Percentiles rank a stretch among this genome's conserved stretches.
Evolutionary conservation across 345 rosid species (phyloP).

Genomic region (Erucastrum elatum): DNA sequence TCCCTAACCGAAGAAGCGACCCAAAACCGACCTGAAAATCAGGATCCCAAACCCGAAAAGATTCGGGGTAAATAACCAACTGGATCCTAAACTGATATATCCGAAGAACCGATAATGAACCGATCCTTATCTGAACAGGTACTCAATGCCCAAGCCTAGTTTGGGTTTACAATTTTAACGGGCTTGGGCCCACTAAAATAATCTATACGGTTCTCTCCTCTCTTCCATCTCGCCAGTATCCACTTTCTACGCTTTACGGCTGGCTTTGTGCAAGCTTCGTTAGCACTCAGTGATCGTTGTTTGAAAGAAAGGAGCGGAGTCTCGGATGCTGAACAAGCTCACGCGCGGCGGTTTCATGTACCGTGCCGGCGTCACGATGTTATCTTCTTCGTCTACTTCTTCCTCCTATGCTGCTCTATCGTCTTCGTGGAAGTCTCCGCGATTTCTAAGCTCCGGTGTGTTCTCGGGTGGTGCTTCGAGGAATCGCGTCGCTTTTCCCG

Average conservation of each 20-base stretch:
- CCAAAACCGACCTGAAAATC: no score
- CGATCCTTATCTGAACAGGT: no score
- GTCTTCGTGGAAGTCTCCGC: conserved; percentile 33
- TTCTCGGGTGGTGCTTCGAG: conserved; percentile 23
- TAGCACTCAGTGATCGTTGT: conserved; percentile 6
- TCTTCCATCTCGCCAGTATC: not conserved
- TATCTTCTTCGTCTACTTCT: conserved; percentile 33
- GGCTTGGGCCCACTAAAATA: conserved; percentile 12
- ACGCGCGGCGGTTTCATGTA: conserved; percentile 27
- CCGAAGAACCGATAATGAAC: no score
- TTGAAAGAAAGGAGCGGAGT: not conserved
- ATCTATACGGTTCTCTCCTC: not conserved
- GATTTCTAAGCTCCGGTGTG: conserved; percentile 29
- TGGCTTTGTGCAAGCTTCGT: no score
- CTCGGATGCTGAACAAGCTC: conserved; percentile 37
- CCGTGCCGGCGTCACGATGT: conserved; percentile 35
- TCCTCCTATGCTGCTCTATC: conserved; percentile 34
- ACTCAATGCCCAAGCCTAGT: no score
- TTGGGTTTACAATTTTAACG: no score
- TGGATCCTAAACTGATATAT: no score
- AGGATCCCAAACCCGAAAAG: no score
- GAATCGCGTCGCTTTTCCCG: conserved; percentile 39
- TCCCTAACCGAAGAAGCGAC: no score
- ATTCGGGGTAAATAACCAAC: no score
- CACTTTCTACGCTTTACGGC: no score